These are phyloP conservation scores for Candida ulmi DNA, from an alignment of 805 yeast genomes.

Conservation along the genomic window DNA sequence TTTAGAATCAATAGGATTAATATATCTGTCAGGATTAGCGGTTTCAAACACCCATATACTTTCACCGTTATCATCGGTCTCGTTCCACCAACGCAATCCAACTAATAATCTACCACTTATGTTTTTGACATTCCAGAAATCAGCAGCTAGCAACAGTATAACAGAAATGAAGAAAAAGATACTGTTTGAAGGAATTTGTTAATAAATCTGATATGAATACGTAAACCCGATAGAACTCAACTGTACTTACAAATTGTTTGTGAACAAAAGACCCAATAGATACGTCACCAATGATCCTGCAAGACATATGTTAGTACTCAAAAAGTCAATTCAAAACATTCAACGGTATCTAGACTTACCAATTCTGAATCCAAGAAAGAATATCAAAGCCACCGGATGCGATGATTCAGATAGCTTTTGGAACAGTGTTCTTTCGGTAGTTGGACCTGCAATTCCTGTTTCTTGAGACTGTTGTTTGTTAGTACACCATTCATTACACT, in stretches of 20 bases:
- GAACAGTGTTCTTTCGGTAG: slow-evolving; percentile 27
- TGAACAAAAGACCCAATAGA: slow-evolving; percentile 64
- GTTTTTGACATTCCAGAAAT: slow-evolving; percentile 91
- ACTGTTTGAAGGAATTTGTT: too few relatives aligned
- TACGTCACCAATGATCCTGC: slow-evolving; percentile 55
- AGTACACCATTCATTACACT: background rate
- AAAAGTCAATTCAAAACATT: background rate
- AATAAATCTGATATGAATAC: too few relatives aligned
- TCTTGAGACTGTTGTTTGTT: slow-evolving; percentile 5
- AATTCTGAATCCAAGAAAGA: slow-evolving; percentile 56
- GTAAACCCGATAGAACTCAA: too few relatives aligned
- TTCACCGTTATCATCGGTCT: slow-evolving; percentile 47
- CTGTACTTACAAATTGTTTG: slow-evolving; percentile 48
- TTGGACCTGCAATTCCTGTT: slow-evolving; percentile 1
- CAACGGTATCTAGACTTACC: slow-evolving; percentile 23
- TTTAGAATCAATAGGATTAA: slow-evolving; percentile 89
- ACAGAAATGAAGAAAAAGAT: slow-evolving; percentile 76
- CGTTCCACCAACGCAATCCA: slow-evolving; percentile 98
- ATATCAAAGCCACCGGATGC: slow-evolving; percentile 74
- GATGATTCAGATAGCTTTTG: slow-evolving; percentile 60
- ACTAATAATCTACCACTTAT: slow-evolving; percentile 86
- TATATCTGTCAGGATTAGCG: slow-evolving; percentile 63
- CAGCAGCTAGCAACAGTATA: slow-evolving; percentile 74
- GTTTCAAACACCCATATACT: slow-evolving; percentile 80
- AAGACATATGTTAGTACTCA: background rate